Percentiles rank a stretch among this genome's conserved stretches.
Evolutionary conservation across 495 filamentous ascomycete species (phyloP).

Genomic region (Annulohypoxylon nitens): DNA sequence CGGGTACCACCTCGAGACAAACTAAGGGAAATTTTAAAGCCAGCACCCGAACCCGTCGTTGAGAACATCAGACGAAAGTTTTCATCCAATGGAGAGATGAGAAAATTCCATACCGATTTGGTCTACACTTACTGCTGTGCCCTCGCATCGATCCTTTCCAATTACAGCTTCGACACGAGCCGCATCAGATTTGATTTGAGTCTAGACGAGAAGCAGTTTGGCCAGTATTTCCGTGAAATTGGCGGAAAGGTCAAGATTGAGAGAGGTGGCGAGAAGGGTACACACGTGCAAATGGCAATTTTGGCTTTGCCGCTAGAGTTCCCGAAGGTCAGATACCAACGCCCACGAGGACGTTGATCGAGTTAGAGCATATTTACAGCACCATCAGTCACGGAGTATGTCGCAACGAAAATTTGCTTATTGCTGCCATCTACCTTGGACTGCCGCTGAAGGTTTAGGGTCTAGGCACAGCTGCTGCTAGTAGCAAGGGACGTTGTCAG

Average conservation of each 20-base stretch:
- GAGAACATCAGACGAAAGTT: slow-evolving; percentile 78
- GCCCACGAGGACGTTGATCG: slow-evolving; percentile 37
- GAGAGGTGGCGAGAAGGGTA: slow-evolving; percentile 63
- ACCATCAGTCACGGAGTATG: neutral
- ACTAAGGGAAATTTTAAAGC: slow-evolving; percentile 59
- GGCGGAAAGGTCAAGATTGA: slow-evolving; percentile 72
- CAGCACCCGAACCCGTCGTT: slow-evolving; percentile 72
- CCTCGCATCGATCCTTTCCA: slow-evolving; percentile 76
- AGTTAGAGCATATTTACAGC: neutral
- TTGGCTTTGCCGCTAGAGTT: slow-evolving; percentile 86
- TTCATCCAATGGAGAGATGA: slow-evolving; percentile 69
- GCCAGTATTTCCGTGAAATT: slow-evolving; percentile 82
- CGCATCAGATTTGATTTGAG: slow-evolving; percentile 83
- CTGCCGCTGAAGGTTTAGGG: neutral
- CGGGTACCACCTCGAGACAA: slow-evolving; percentile 63
- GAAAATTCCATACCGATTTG: slow-evolving; percentile 72
- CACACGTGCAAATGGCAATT: slow-evolving; percentile 71
- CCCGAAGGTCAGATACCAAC: slow-evolving; percentile 62
- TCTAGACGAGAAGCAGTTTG: slow-evolving; percentile 74
- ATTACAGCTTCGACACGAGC: slow-evolving; percentile 80
- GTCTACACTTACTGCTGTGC: slow-evolving; percentile 77
- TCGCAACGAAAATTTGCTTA: neutral
- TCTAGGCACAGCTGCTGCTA: neutral
- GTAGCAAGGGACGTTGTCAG: neutral
- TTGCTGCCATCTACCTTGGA: neutral